phyloP scores from a whole-genome alignment of 257 asterid genomes.

The Solanum tacnaense region DNA sequence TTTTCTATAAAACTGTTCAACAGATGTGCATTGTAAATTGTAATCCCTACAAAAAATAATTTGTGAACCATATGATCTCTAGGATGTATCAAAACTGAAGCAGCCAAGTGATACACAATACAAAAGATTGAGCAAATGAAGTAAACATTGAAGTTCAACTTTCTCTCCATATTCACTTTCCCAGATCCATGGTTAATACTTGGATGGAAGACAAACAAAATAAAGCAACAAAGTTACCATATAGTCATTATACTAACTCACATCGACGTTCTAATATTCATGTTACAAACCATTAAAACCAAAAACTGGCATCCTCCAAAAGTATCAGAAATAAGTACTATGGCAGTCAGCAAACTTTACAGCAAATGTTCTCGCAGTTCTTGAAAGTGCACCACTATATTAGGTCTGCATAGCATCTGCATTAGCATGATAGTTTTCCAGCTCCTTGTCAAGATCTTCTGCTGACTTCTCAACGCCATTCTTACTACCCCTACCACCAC shows the following conservation, averaged over 20 bases:
- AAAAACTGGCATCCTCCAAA: not conserved
- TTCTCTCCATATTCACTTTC: not conserved
- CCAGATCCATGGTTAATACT: not conserved
- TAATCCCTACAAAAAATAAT: not conserved
- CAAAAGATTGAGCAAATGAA: not conserved
- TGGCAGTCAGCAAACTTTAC: not conserved
- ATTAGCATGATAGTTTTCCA: constrained; percentile 51
- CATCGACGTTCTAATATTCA: not conserved
- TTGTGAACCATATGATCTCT: not conserved
- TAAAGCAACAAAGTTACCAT: not conserved
- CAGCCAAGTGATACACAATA: not conserved
- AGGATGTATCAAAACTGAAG: not conserved
- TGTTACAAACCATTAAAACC: not conserved
- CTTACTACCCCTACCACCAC: constrained; percentile 43
- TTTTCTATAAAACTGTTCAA: not conserved
- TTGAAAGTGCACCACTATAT: not conserved
- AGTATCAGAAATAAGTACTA: not conserved
- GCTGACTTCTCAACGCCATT: constrained; percentile 41
- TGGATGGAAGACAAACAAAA: not conserved
- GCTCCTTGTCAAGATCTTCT: constrained; percentile 66
- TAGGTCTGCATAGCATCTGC: constrained; percentile 16
- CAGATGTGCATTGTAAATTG: not conserved
- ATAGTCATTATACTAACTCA: not conserved
- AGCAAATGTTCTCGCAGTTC: not conserved
- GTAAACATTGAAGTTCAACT: not conserved